Percentiles rank a stretch among this genome's conserved stretches.
These are phyloP conservation scores for Colletotrichum sp. DNA, from an alignment of 2,329 filamentous ascomycete species.

Conservation along the genomic window DNA sequence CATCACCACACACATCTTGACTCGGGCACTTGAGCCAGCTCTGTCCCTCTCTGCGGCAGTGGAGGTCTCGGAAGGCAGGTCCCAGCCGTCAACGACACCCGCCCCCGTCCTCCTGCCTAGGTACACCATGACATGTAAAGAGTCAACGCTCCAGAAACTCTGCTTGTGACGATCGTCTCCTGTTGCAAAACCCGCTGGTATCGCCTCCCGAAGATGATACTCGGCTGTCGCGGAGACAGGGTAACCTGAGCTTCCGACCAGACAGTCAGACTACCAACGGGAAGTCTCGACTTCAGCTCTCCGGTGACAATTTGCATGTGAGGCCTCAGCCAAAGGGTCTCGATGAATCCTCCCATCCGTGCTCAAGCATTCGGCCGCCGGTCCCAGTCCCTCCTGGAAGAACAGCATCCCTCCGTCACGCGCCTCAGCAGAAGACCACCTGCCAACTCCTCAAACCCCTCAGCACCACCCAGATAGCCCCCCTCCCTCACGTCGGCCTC, in stretches of 20 bases:
- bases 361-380: not conserved
- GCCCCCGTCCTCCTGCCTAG: not conserved
- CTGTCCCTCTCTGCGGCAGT: not conserved
- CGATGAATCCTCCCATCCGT: not conserved
- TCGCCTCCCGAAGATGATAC: not conserved
- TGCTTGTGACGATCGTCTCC: not conserved
- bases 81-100: not conserved
- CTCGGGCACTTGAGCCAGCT: not conserved
- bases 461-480: not conserved
- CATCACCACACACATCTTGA: not conserved
- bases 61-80: not conserved
- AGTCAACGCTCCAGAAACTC: not conserved
- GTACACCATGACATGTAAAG: not conserved
- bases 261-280: fast-evolving
- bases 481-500: fast-evolving
- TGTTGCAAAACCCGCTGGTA: not conserved
- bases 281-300: not conserved
- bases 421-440: not conserved
- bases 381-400: not conserved
- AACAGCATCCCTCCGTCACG: fast-evolving
- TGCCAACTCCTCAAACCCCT: not conserved
- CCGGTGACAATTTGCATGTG: not conserved
- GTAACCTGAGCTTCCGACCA: not conserved
- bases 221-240: not conserved
- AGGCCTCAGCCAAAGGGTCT: not conserved